These are phyloP conservation scores for Salvia sclarea DNA, from an alignment of 305 asterid species.

Conservation along the genomic window DNA sequence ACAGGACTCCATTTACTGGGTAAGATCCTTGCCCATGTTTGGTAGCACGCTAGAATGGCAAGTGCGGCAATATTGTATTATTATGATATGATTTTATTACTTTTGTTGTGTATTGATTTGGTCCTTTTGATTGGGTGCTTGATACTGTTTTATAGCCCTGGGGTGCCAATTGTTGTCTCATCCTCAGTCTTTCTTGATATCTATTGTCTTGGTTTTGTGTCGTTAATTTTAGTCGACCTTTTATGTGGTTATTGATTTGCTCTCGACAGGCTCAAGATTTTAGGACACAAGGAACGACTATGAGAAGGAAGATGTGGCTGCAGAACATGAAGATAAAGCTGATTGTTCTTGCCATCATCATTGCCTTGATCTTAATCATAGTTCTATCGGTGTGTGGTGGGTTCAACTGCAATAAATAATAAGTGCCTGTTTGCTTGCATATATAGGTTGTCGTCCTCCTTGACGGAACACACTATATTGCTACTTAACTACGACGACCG, in stretches of 20 bases:
- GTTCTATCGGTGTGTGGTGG: constrained; percentile 55
- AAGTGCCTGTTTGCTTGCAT: constrained; percentile 16
- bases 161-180: neutral
- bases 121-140: no score
- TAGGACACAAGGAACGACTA: constrained; percentile 52
- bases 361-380: constrained; percentile 57
- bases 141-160: neutral
- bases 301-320: constrained; percentile 63
- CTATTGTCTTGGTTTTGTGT: no score
- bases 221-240: no score
- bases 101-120: no score
- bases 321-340: constrained; percentile 64
- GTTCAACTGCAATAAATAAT: constrained; percentile 41
- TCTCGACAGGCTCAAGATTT: constrained; percentile 56
- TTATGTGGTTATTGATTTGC: no score
- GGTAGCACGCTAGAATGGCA: neutral
- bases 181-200: neutral
- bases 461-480: neutral
- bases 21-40: neutral
- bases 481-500: constrained; percentile 25
- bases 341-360: constrained; percentile 52
- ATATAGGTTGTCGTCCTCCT: constrained; percentile 14
- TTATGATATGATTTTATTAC: no score
- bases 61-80: neutral
- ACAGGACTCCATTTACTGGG: neutral